phyloP scores from a whole-genome alignment of 225 moss, liverwort and hornwort species.

The Pseudisothecium myosuroides region DNA sequence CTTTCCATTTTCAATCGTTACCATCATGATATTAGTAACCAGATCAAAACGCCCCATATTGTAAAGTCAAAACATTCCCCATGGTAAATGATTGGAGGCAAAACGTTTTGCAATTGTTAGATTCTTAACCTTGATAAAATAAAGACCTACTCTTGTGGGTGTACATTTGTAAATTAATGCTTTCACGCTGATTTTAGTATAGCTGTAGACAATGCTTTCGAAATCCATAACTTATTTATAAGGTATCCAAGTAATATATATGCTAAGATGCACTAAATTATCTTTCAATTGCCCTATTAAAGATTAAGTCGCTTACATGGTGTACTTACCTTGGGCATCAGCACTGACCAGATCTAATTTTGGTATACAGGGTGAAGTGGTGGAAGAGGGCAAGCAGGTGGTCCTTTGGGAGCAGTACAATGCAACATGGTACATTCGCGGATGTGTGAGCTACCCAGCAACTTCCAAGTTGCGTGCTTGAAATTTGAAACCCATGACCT shows the following conservation, averaged over 20 bases:
- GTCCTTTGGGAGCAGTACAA: slow-evolving; percentile 51
- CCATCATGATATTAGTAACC: neutral
- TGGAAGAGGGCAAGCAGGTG: slow-evolving; percentile 44
- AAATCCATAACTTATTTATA: neutral
- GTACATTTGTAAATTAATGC: neutral
- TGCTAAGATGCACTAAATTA: neutral
- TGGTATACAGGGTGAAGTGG: slow-evolving; percentile 20
- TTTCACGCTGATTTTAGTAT: neutral
- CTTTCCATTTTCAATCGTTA: neutral
- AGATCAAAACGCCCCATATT: too few species aligned
- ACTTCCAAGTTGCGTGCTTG: slow-evolving; percentile 4
- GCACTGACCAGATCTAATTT: neutral
- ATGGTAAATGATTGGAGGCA: neutral
- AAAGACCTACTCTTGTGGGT: neutral
- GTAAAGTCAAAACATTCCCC: too few species aligned
- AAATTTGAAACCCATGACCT: neutral
- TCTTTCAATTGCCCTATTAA: neutral
- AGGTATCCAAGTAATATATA: neutral
- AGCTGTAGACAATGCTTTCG: neutral
- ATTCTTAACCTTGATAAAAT: neutral
- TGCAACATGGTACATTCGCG: slow-evolving; percentile 44
- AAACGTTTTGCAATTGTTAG: neutral
- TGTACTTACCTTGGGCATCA: neutral
- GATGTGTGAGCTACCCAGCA: slow-evolving; percentile 31
- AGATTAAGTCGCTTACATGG: neutral